phyloP scores from a whole-genome alignment of 257 asterid species.

The Penstemon eatonii region DNA sequence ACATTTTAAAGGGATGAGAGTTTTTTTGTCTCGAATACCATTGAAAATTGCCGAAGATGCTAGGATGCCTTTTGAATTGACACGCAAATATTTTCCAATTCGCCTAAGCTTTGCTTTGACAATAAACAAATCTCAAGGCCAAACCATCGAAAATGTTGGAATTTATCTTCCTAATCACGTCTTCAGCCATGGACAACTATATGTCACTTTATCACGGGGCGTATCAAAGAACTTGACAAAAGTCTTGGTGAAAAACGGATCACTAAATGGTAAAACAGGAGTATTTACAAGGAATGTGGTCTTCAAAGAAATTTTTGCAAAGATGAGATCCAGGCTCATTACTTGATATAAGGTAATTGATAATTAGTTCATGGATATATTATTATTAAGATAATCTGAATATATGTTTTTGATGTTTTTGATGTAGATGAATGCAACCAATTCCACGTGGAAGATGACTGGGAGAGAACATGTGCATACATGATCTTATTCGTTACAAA shows the following conservation, averaged over 20 bases:
- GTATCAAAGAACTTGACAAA: neutral
- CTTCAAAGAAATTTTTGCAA: no score
- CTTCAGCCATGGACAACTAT: constrained; percentile 5
- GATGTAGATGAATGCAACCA: no score
- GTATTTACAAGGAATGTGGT: no score
- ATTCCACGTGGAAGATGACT: no score
- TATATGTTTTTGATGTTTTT: no score
- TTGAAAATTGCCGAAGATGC: neutral
- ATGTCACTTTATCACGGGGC: neutral
- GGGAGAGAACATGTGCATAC: no score
- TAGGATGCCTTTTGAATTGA: neutral
- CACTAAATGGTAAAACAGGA: no score
- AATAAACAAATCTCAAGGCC: constrained; percentile 9
- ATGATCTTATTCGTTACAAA: no score
- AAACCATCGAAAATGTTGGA: constrained; percentile 1
- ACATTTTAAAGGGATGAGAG: neutral
- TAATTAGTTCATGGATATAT: no score
- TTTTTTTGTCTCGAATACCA: neutral
- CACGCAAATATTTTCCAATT: neutral
- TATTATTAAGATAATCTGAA: no score
- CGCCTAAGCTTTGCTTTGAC: neutral
- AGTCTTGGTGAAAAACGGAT: neutral
- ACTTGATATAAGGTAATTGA: no score
- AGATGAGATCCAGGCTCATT: no score
- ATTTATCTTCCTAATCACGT: neutral